Evolutionary conservation across 1,284 basidiomycete genomes (phyloP).

Genomic region (Rhodotorula glutinis): DNA sequence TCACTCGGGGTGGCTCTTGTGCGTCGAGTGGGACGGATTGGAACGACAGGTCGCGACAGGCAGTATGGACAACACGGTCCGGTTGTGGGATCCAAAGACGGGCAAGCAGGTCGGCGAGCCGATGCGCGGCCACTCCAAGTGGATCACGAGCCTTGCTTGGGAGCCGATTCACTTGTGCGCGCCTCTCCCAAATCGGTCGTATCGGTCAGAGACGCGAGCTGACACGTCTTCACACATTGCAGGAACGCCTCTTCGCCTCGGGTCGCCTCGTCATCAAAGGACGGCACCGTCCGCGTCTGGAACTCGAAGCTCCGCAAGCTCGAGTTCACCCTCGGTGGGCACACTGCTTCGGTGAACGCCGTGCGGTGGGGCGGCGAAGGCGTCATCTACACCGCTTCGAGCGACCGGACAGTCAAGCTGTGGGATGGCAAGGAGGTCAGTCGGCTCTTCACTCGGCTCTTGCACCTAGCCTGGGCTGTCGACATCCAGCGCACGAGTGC

Average conservation of each 20-base stretch:
- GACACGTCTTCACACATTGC: too few relatives aligned
- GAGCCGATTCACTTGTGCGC: constrained; percentile 86
- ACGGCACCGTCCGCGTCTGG: constrained; percentile 93
- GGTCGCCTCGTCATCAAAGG: constrained; percentile 91
- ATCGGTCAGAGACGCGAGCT: too few relatives aligned
- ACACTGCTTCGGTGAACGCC: constrained; percentile 89
- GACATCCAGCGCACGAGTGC: too few relatives aligned
- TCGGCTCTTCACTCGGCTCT: not conserved
- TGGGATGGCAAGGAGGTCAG: constrained; percentile 79
- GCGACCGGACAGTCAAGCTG: constrained; percentile 87
- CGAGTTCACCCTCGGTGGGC: constrained; percentile 86
- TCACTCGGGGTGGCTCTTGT: constrained; percentile 93
- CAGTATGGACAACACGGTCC: constrained; percentile 74
- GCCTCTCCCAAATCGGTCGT: not conserved
- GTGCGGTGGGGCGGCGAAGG: constrained; percentile 93
- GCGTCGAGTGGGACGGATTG: constrained; percentile 93
- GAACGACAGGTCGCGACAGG: constrained; percentile 88
- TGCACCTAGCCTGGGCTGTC: not conserved
- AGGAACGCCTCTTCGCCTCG: constrained; percentile 68
- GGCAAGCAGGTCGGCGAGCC: constrained; percentile 80
- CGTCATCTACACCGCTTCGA: constrained; percentile 88
- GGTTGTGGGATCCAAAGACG: constrained; percentile 85
- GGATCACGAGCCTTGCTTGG: constrained; percentile 95
- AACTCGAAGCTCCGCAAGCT: constrained; percentile 66
- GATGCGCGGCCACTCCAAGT: constrained; percentile 88